These are phyloP conservation scores for Penstemon eatonii DNA, from an alignment of 257 asterid genomes.

Conservation along the genomic window DNA sequence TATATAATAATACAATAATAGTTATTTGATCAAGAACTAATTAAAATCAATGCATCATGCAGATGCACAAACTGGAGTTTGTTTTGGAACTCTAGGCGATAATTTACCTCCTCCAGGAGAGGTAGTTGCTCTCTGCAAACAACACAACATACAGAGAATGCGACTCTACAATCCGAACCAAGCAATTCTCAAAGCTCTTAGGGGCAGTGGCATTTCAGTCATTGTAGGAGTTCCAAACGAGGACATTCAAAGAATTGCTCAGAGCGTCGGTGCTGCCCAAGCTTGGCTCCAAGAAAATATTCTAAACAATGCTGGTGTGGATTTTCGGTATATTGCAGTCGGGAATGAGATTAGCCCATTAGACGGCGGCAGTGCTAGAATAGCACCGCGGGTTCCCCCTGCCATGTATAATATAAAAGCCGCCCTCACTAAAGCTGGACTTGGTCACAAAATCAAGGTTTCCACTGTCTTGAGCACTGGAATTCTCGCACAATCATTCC, in stretches of 20 bases:
- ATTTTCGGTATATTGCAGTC: slow-evolving; percentile 36
- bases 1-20: too few species aligned
- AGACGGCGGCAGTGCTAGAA: neutral
- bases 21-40: neutral
- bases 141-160: slow-evolving; percentile 27
- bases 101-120: slow-evolving; percentile 36
- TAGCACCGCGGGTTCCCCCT: slow-evolving; percentile 5
- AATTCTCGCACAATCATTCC: slow-evolving; percentile 24
- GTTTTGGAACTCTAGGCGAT: slow-evolving; percentile 34
- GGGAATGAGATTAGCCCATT: slow-evolving; percentile 43
- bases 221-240: slow-evolving; percentile 33
- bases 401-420: slow-evolving; percentile 38
- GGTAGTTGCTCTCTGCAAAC: slow-evolving; percentile 33
- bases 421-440: slow-evolving; percentile 13
- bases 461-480: slow-evolving; percentile 32
- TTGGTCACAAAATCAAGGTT: slow-evolving; percentile 32
- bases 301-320: slow-evolving; percentile 19
- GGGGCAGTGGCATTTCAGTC: slow-evolving; percentile 33
- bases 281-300: slow-evolving; percentile 39
- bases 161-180: slow-evolving; percentile 33
- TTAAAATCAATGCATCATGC: neutral
- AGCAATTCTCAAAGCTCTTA: slow-evolving; percentile 31
- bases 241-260: slow-evolving; percentile 30
- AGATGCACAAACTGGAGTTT: slow-evolving; percentile 31
- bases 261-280: slow-evolving; percentile 15